A percentile compares a stretch with the other conserved stretches of the same genome.
Conservation (phyloP, 2,329 filamentous ascomycete species). For the Emmonsiellopsis sp. region DNA sequence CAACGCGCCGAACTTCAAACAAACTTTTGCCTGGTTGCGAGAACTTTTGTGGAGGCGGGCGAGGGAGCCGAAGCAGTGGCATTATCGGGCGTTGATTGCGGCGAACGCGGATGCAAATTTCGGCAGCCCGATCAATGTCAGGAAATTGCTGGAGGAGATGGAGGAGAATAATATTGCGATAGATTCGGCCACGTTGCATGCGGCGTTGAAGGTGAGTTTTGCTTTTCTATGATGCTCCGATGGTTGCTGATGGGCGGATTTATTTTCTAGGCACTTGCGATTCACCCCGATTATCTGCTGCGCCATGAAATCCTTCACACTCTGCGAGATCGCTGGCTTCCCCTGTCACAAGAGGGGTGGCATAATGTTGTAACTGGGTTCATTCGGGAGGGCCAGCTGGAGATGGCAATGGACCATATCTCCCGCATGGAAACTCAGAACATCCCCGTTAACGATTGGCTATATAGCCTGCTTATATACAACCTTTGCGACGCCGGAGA, state of each 20-base stretch:
- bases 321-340: conserved; percentile 58
- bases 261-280: conserved; percentile 53
- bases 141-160: conserved; percentile 65
- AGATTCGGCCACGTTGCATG: conserved; percentile 61
- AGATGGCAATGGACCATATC: conserved; percentile 64
- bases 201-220: conserved; percentile 53
- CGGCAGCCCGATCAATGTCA: conserved; percentile 59
- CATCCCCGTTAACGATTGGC: conserved; percentile 56
- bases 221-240: neutral
- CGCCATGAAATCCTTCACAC: conserved; percentile 61
- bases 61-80: conserved; percentile 26
- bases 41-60: conserved; percentile 30
- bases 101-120: conserved; percentile 55
- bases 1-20: conserved; percentile 16
- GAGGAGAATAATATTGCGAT: conserved; percentile 49
- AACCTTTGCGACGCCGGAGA: conserved; percentile 63
- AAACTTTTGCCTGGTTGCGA: conserved; percentile 25
- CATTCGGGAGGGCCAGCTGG: conserved; percentile 72
- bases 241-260: neutral
- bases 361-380: conserved; percentile 64
- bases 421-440: conserved; percentile 55
- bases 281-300: conserved; percentile 78
- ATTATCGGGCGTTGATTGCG: conserved; percentile 66
- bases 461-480: conserved; percentile 70
- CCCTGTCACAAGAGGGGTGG: conserved; percentile 51